Percentiles rank a stretch among this genome's conserved stretches.
Conservation (phyloP, 2,329 filamentous ascomycete genomes). For the Beauveria sp. region DNA sequence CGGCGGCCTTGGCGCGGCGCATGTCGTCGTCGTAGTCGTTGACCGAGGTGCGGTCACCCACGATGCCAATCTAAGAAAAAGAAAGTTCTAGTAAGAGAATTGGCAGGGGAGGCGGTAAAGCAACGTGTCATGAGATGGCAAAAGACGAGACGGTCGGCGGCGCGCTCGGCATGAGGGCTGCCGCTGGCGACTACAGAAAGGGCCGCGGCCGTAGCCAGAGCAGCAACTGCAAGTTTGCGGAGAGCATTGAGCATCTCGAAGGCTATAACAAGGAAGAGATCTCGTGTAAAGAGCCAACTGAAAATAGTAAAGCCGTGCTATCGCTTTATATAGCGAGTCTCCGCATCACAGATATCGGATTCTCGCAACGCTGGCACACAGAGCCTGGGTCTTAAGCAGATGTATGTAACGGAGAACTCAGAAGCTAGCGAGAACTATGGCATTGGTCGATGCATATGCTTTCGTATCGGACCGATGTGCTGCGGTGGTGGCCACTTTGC, state of each 20-base stretch:
- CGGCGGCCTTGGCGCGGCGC: constrained; percentile 33
- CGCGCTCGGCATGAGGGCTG: constrained; percentile 14
- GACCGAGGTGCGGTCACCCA: constrained; percentile 32
- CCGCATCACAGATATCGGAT: background rate
- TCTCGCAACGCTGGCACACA: background rate
- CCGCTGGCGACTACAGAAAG: constrained; percentile 11
- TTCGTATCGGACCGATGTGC: constrained; percentile 3
- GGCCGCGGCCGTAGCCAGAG: constrained; percentile 13
- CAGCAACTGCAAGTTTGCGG: constrained; percentile 14
- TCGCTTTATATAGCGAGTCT: background rate
- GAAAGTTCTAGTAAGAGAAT: too few relatives aligned
- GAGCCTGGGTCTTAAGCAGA: background rate
- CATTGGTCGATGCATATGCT: background rate
- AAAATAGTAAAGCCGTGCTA: background rate
- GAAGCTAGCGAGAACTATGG: background rate
- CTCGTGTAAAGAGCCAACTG: background rate
- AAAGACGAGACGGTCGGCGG: constrained; percentile 27
- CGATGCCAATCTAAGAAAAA: constrained; percentile 33
- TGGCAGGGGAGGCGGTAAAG: background rate
- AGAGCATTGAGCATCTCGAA: constrained; percentile 10
- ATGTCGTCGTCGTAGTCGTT: constrained; percentile 41
- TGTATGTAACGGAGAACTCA: background rate
- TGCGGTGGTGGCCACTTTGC: background rate
- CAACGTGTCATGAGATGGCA: constrained; percentile 34
- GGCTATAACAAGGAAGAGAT: background rate